A percentile compares a stretch with the other conserved stretches of the same genome.
Evolutionary conservation across 306 rosid species (phyloP).

Genomic region (Calophaca sinica): DNA sequence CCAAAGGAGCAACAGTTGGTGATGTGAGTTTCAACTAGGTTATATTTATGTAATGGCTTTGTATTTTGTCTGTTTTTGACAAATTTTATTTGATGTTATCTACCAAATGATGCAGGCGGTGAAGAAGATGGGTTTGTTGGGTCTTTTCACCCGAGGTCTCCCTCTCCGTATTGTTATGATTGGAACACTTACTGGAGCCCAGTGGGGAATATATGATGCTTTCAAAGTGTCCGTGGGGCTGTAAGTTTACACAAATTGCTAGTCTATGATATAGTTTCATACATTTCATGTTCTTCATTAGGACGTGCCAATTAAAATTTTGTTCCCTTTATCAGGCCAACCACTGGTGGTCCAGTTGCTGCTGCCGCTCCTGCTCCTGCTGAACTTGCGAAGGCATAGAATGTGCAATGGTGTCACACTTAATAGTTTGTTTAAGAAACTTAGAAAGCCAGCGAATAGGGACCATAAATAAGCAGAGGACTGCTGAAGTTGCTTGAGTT

Average conservation of each 20-base stretch:
- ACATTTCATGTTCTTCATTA: not conserved
- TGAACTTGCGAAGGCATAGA: slow-evolving; percentile 48
- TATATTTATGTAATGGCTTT: not conserved
- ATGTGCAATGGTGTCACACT: slow-evolving; percentile 25
- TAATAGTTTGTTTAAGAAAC: slow-evolving; percentile 46
- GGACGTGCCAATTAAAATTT: slow-evolving; percentile 2
- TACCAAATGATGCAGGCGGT: slow-evolving; percentile 69
- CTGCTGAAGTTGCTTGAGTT: slow-evolving; percentile 56
- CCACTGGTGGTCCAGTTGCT: slow-evolving; percentile 90
- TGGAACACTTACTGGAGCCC: slow-evolving; percentile 98
- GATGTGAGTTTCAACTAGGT: slow-evolving; percentile 68
- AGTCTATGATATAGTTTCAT: not conserved
- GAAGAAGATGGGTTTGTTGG: slow-evolving; percentile 77
- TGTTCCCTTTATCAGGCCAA: slow-evolving; percentile 69
- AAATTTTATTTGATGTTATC: slow-evolving; percentile 23
- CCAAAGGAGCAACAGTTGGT: slow-evolving; percentile 94
- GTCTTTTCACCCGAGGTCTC: slow-evolving; percentile 93
- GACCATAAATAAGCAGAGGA: slow-evolving; percentile 62
- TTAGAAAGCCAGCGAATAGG: slow-evolving; percentile 51
- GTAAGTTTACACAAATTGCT: slow-evolving; percentile 61
- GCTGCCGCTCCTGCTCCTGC: slow-evolving; percentile 47
- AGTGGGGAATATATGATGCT: slow-evolving; percentile 96
- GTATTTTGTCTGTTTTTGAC: slow-evolving; percentile 19
- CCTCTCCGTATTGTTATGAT: slow-evolving; percentile 98
- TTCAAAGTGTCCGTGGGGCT: slow-evolving; percentile 94